These are phyloP conservation scores for Pinus tabuliformis DNA, from an alignment of 75 land plant species.

Conservation along the genomic window DNA sequence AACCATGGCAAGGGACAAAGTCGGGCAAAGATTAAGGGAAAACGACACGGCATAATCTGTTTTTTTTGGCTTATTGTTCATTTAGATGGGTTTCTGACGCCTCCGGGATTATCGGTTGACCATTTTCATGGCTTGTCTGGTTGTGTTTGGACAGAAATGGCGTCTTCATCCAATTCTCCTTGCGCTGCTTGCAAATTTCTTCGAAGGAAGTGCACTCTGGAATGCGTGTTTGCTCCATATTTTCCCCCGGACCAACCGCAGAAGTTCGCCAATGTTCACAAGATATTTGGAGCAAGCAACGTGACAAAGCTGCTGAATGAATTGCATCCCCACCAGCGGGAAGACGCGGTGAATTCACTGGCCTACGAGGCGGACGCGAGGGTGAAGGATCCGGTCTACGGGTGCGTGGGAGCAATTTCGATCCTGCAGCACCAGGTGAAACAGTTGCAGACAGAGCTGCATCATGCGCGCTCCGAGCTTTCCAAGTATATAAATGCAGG, in stretches of 20 bases:
- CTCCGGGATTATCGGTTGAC: neutral
- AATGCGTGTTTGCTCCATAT: constrained; percentile 82
- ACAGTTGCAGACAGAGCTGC: constrained; percentile 61
- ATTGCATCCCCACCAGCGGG: constrained; percentile 45
- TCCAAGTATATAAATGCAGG: constrained; percentile 20
- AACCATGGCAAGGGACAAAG: neutral
- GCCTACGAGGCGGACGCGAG: constrained; percentile 74
- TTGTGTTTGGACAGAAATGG: constrained; percentile 7
- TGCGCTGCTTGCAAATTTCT: constrained; percentile 88
- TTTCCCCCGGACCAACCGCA: constrained; percentile 80
- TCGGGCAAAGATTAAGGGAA: neutral
- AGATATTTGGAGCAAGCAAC: constrained; percentile 66
- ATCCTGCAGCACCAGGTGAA: constrained; percentile 48
- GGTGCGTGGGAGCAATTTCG: constrained; percentile 64
- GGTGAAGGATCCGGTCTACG: constrained; percentile 57
- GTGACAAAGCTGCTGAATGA: constrained; percentile 67
- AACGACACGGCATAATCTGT: neutral
- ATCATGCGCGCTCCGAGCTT: constrained; percentile 49
- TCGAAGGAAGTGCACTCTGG: constrained; percentile 62
- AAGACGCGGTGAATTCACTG: constrained; percentile 55
- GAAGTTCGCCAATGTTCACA: constrained; percentile 56
- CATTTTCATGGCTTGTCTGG: neutral
- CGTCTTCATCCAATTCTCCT: constrained; percentile 51
- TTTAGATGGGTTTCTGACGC: neutral
- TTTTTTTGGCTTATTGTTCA: neutral